phyloP scores from a whole-genome alignment of 2,329 filamentous ascomycete species.

The Fusarium brevicatenulatum region DNA sequence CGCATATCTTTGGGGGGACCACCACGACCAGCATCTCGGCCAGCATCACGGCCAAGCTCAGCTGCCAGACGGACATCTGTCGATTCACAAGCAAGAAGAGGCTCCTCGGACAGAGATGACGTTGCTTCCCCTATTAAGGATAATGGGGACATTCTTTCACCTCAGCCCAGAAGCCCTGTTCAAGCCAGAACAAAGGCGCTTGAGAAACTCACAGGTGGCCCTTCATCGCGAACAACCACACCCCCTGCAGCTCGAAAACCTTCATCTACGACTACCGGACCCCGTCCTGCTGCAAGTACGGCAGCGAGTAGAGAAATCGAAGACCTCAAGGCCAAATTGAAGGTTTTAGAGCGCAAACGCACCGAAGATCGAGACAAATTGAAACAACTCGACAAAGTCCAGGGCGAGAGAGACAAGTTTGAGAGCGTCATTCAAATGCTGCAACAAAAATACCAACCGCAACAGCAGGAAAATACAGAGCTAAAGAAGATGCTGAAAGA shows the following conservation, averaged over 20 bases:
- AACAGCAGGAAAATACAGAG: slow-evolving; percentile 81
- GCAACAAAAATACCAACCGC: slow-evolving; percentile 86
- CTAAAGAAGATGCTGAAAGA: slow-evolving; percentile 83
- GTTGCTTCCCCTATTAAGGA: slow-evolving; percentile 59
- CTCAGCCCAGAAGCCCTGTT: slow-evolving; percentile 62
- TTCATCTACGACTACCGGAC: slow-evolving; percentile 42
- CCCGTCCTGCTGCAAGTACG: slow-evolving; percentile 56
- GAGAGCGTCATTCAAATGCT: slow-evolving; percentile 90
- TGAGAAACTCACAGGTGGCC: slow-evolving; percentile 60
- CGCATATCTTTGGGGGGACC: slow-evolving; percentile 54
- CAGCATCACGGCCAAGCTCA: slow-evolving; percentile 51
- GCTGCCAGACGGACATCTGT: slow-evolving; percentile 57
- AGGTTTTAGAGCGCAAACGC: slow-evolving; percentile 87
- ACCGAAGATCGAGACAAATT: slow-evolving; percentile 86
- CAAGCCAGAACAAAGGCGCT: slow-evolving; percentile 61
- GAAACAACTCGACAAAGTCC: slow-evolving; percentile 79
- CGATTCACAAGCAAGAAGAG: slow-evolving; percentile 58
- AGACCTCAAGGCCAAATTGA: slow-evolving; percentile 87
- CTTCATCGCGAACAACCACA: slow-evolving; percentile 44
- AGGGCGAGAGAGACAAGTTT: slow-evolving; percentile 80
- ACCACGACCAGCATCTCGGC: slow-evolving; percentile 48
- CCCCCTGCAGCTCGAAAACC: slow-evolving; percentile 48
- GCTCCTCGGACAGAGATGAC: slow-evolving; percentile 52
- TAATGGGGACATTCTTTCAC: slow-evolving; percentile 61
- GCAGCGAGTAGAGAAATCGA: slow-evolving; percentile 77